These are phyloP conservation scores for Xylaria castorea DNA, from an alignment of 495 filamentous ascomycete genomes.

Conservation along the genomic window DNA sequence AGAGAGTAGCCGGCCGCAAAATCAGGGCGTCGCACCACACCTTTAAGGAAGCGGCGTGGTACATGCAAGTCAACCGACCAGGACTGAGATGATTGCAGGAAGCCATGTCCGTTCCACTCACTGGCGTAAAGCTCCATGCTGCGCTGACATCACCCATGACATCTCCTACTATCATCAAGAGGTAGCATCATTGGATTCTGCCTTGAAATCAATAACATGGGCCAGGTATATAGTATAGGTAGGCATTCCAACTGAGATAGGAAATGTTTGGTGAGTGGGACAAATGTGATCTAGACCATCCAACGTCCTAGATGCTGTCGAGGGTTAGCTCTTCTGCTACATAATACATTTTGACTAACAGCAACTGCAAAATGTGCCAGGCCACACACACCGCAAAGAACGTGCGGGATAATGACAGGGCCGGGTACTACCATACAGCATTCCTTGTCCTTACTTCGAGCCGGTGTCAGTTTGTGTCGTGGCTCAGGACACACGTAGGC, in stretches of 20 bases:
- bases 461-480: conserved; percentile 7
- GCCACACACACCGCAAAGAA: conserved; percentile 6
- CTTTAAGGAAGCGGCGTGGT: not conserved
- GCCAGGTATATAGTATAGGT: not conserved
- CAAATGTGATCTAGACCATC: conserved; percentile 14
- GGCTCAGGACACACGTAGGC: conserved; percentile 13
- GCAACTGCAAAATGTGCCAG: not conserved
- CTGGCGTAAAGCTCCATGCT: not conserved
- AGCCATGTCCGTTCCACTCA: conserved; percentile 10
- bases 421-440: conserved; percentile 12
- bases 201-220: conserved; percentile 1
- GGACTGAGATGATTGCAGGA: conserved; percentile 6
- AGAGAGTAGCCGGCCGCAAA: not conserved
- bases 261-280: conserved; percentile 7
- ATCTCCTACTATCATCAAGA: no score
- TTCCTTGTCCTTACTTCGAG: conserved; percentile 7
- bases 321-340: conserved; percentile 1
- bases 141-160: conserved; percentile 24
- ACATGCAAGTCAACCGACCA: conserved; percentile 9
- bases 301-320: conserved; percentile 4
- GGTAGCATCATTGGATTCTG: not conserved
- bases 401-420: conserved; percentile 18
- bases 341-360: conserved; percentile 5
- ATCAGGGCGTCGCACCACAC: not conserved
- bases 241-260: conserved; percentile 20